These are phyloP conservation scores for Elaphomyces granulatus DNA, from an alignment of 495 filamentous ascomycete genomes.

Conservation along the genomic window DNA sequence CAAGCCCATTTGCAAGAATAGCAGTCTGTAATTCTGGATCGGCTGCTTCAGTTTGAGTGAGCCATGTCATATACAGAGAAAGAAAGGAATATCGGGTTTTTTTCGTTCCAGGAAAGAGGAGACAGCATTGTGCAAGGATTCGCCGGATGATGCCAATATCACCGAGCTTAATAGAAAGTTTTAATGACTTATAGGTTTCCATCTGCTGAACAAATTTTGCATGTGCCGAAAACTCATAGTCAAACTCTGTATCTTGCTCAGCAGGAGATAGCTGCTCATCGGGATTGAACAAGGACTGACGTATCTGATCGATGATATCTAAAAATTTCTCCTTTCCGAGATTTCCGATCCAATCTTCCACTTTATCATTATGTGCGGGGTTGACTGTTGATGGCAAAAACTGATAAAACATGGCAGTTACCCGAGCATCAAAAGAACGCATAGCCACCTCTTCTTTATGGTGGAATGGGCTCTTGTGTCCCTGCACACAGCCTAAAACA, in stretches of 20 bases:
- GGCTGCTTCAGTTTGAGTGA: conserved; percentile 5
- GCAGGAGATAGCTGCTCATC: conserved; percentile 2
- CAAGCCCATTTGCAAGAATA: conserved; percentile 6
- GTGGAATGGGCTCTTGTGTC: conserved; percentile 4
- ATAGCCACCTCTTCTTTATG: conserved; percentile 6
- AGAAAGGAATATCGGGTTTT: conserved; percentile 7
- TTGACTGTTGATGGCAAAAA: background rate
- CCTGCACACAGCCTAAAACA: conserved; percentile 6
- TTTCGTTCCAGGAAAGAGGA: conserved; percentile 6
- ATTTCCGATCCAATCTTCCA: conserved; percentile 4
- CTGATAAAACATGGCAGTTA: conserved; percentile 4
- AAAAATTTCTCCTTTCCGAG: conserved; percentile 2
- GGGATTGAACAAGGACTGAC: conserved; percentile 4
- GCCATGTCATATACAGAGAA: conserved; percentile 9
- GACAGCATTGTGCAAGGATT: conserved; percentile 4
- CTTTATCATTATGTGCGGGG: conserved; percentile 2
- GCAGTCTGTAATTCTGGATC: conserved; percentile 4
- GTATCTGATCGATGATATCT: conserved; percentile 3
- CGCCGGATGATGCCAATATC: conserved; percentile 7
- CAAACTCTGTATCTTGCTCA: too few species aligned
- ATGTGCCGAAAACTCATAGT: conserved; percentile 7
- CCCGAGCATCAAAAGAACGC: conserved; percentile 4
- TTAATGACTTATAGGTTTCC: conserved; percentile 8
- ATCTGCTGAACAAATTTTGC: conserved; percentile 8
- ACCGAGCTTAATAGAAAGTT: too few species aligned